phyloP scores from a whole-genome alignment of 2,329 filamentous ascomycete genomes.

The Penicillium hordei region DNA sequence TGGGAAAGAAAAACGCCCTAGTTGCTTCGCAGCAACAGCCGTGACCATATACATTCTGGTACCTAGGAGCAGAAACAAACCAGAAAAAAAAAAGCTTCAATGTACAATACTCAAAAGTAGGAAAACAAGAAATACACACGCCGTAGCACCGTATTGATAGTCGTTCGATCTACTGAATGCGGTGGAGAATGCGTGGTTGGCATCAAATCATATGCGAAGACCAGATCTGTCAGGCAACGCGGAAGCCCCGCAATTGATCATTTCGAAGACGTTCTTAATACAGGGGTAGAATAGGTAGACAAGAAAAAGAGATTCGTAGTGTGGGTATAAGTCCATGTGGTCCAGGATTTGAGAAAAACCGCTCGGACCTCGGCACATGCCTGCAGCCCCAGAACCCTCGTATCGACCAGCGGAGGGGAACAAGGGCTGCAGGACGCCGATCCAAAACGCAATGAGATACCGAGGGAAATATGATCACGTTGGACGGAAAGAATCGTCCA shows the following conservation, averaged over 20 bases:
- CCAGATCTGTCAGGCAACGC: background rate
- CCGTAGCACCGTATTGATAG: background rate
- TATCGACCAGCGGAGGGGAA: slow-evolving; percentile 6
- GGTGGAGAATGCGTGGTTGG: background rate
- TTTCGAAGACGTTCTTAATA: background rate
- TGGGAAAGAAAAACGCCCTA: slow-evolving; percentile 15
- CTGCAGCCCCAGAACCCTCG: background rate
- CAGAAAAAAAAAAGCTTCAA: slow-evolving; percentile 6
- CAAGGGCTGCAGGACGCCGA: background rate
- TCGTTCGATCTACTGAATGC: background rate
- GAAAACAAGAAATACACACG: background rate
- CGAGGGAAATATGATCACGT: slow-evolving; percentile 13
- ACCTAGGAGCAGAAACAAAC: slow-evolving; percentile 1
- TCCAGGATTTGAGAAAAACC: background rate
- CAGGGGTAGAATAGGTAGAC: background rate
- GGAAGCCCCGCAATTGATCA: background rate
- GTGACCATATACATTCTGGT: slow-evolving; percentile 17
- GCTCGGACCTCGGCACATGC: slow-evolving; percentile 20
- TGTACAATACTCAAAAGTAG: slow-evolving; percentile 6
- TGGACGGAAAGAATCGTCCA: slow-evolving; percentile 45
- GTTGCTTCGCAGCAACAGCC: slow-evolving; percentile 15
- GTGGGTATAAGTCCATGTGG: slow-evolving; percentile 14
- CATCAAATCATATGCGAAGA: slow-evolving; percentile 1
- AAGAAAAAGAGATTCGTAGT: slow-evolving; percentile 13
- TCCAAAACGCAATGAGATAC: background rate